Evolutionary conservation across 177 flowering plant species (phyloP).

Genomic region (Vitis hybrid): DNA sequence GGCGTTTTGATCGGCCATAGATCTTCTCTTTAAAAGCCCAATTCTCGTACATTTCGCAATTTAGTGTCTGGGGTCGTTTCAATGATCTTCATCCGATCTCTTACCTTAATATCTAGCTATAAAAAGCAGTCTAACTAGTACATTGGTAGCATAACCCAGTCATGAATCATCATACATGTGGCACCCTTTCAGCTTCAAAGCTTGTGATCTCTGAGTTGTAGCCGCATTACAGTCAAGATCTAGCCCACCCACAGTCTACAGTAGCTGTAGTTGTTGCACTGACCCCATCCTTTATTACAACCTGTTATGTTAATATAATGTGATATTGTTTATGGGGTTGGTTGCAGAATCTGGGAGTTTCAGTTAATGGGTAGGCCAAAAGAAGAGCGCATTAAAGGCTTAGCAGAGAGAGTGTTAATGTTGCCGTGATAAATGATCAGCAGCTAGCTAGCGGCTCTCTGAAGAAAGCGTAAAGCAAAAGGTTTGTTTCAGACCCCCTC

Average conservation of each 20-base stretch:
- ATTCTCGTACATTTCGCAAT: background rate
- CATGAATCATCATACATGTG: background rate
- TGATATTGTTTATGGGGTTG: background rate
- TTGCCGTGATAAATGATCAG: slow-evolving; percentile 1
- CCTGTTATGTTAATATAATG: background rate
- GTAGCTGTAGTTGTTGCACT: background rate
- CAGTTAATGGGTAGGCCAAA: slow-evolving; percentile 4
- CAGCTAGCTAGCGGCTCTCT: too few species aligned
- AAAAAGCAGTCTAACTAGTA: background rate
- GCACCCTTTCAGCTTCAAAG: background rate
- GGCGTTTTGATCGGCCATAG: background rate
- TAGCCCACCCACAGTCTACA: background rate
- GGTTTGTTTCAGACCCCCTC: slow-evolving; percentile 17
- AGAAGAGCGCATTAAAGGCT: slow-evolving; percentile 7
- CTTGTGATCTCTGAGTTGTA: background rate
- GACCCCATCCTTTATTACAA: too few species aligned
- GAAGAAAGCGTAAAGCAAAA: slow-evolving; percentile 27
- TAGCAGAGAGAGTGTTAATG: background rate
- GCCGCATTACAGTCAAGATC: slow-evolving; percentile 16
- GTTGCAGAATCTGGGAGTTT: slow-evolving; percentile 14
- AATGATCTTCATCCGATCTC: background rate
- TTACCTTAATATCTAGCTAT: background rate
- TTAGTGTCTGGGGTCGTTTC: background rate
- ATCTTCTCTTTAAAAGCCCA: background rate
- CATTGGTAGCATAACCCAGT: background rate